Evolutionary conservation across 768 basidiomycete genomes (phyloP), one percentile per base, ranked within the genome.

Genomic region (Tephrocybe sp.): DNA sequence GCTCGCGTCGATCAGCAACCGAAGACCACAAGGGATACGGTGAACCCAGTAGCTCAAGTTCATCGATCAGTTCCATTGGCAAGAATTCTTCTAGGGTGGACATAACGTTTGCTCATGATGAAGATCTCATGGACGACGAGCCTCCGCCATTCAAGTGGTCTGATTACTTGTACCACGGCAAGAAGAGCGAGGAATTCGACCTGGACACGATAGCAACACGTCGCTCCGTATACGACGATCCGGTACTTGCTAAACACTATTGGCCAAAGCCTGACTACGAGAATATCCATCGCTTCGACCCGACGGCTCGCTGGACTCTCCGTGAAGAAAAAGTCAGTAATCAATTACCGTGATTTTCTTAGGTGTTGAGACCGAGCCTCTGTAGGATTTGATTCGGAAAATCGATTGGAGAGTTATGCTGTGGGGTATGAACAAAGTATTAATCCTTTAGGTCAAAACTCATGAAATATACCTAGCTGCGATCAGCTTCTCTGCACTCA

Each of bases 371-470:
- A 4, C 34, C 7, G 31, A 26, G 7, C n/a, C n/a, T 49, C 13
- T 26, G 23, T 47, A 82, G 77, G 70, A 67, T 10, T 60, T 82
- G 8, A 60, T 82, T 20, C 68, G 81, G 39, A 82, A 80, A 56
- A 71, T 82, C 26, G 82, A 86, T 56, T 82, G 78, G 76, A 83
- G 74, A 52, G 75, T 85, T 35, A 78, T 84, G 77, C 49, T 77
- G 4, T 77, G 76, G 72, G 69, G 65, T 61, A 46, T 52, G 26
- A 4, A 26, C 26, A 26, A 38, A 26, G 12, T 31, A 1, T 26
- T 32, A 23, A 33, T 38, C 45, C 14, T 16, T 3, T 16, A 35
- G 14, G 19, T 44, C 14, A 31, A 33, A 3, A 16, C 17, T 6
- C 12, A 23, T 13, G 14, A 26, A 39, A 19, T 20, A 14, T 17